phyloP scores from a whole-genome alignment of 129 eudicot species.

The carrot (Daucus carota) region DNA sequence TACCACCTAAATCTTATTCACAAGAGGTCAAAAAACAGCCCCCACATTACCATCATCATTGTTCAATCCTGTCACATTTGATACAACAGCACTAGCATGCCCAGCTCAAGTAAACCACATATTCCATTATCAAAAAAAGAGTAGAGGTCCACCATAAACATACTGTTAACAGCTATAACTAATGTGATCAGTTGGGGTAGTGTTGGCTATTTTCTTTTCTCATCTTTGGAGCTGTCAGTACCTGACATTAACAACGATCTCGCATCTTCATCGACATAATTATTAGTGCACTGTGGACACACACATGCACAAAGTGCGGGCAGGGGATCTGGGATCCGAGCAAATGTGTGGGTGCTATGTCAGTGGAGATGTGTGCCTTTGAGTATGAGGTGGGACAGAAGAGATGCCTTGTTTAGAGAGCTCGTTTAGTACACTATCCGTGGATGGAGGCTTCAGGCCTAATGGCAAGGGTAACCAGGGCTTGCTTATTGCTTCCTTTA shows the following conservation, averaged over 20 bases:
- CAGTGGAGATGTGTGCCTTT: constrained; percentile 31
- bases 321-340: constrained; percentile 3
- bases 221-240: constrained; percentile 13
- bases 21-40: background rate
- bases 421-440: constrained; percentile 61
- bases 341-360: constrained; percentile 16
- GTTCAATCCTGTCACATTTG: constrained; percentile 1
- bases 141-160: background rate
- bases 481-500: constrained; percentile 84
- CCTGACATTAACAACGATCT: constrained; percentile 1
- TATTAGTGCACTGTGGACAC: background rate
- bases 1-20: constrained; percentile 7
- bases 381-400: constrained; percentile 38
- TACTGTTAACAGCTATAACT: constrained; percentile 1
- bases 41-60: background rate
- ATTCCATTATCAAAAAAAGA: background rate
- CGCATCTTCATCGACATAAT: constrained; percentile 1
- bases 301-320: background rate
- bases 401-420: constrained; percentile 73
- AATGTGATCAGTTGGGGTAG: background rate
- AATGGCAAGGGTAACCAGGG: constrained; percentile 79
- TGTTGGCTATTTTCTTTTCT: background rate
- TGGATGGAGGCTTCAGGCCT: constrained; percentile 83
- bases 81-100: constrained; percentile 5
- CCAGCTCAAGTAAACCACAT: constrained; percentile 8